Evolutionary conservation across 176 grass and related monocot species (phyloP), one percentile per base, ranked within the genome.

Genomic region (Rhynchospora tenuis): DNA sequence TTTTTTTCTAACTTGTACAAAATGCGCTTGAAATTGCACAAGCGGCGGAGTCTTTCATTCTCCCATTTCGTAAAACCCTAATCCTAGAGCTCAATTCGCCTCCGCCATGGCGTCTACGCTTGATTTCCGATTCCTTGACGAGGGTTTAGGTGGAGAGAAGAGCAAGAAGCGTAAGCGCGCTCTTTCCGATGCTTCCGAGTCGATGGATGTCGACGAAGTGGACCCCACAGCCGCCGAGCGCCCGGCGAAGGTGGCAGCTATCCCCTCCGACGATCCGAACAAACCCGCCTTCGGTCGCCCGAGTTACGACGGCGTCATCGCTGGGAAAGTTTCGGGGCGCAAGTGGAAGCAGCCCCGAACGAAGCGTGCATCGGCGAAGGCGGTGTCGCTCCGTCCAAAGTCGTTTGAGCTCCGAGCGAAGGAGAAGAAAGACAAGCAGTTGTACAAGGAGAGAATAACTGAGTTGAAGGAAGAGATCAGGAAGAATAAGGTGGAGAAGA

Each of bases 381-480:
- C 65, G 80, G 91, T 85, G 13, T 90, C 96, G 69, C 88, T 67
- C 56, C 88, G 84, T 44, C 88, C 89, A 0, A 81, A 82, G 28
- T 90, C 91, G 42, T 87, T 93, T 68, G 96, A 95, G 88, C 86
- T 93, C 51, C 91, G 96, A 46, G 81, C 54, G 43, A 83, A 68
- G 64, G 96, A 99, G 70, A 99, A 99, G 91, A 84, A 94, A 76
- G 64, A 93, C 52, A 99, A 90, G 89, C 88, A 90, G 28, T 91
- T 93, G 33, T 99, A 92, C 86, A 91, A 90, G 86, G 85, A 58
- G 27, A 90, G 96, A 79, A 80, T 88, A 77, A 31, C 76, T 33
- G 93, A 99, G 86, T 93, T 99, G 59, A 99, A 99, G 86, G 96
- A 95, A 60, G 91, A 99, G 77, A 95, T 99, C 83, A 87, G 96